phyloP scores from a whole-genome alignment of 176 grass and related monocot genomes.

The Oropetium thomaeum region DNA sequence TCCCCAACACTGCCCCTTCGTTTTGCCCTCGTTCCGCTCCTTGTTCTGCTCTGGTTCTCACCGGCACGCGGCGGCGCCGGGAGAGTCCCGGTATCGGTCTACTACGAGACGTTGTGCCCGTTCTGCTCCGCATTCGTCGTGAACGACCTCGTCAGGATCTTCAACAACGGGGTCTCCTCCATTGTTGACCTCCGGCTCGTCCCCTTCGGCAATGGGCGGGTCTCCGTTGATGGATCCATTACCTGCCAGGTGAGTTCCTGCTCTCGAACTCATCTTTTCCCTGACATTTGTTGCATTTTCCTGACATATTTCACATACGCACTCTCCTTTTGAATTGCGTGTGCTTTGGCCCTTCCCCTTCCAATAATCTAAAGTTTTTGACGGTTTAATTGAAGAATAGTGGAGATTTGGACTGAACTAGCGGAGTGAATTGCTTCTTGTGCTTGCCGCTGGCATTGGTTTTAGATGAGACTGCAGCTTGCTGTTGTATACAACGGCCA shows the following conservation, averaged over 20 bases:
- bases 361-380: no score
- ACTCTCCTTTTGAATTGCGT: not conserved
- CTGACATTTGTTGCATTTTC: not conserved
- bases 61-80: constrained; percentile 25
- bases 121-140: constrained; percentile 70
- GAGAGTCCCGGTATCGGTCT: constrained; percentile 61
- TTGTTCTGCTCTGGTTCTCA: constrained; percentile 39
- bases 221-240: constrained; percentile 45
- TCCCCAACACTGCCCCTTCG: not conserved
- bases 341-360: no score
- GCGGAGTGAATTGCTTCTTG: not conserved
- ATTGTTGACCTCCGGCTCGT: constrained; percentile 60
- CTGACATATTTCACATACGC: not conserved
- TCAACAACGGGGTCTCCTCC: constrained; percentile 58
- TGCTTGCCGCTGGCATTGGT: no score
- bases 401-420: not conserved
- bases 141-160: constrained; percentile 60
- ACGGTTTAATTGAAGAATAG: no score
- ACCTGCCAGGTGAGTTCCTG: constrained; percentile 49
- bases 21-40: constrained; percentile 17
- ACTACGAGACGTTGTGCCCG: constrained; percentile 78
- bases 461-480: not conserved
- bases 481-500: not conserved
- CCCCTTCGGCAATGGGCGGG: constrained; percentile 63
- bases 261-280: not conserved